Evolutionary conservation across 768 basidiomycete species (phyloP).

Genomic region (Lactarius deliciosus): DNA sequence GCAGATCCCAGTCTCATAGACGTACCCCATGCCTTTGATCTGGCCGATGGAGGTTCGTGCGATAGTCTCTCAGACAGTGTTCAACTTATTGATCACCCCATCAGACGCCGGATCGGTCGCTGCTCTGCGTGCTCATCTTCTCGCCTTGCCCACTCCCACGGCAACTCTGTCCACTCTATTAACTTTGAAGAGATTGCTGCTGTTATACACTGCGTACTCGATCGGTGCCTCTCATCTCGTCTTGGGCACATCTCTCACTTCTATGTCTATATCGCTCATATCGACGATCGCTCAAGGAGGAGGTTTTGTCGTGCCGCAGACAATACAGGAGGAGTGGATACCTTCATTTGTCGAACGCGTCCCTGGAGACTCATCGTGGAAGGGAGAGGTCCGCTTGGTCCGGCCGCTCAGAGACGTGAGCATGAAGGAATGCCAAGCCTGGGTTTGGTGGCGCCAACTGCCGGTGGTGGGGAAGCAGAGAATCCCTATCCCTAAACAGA

Average conservation of each 20-base stretch:
- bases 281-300: conserved; percentile 74
- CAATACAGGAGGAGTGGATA: conserved; percentile 71
- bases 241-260: conserved; percentile 77
- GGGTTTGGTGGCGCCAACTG: conserved; percentile 71
- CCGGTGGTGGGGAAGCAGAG: conserved; percentile 50
- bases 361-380: conserved; percentile 20
- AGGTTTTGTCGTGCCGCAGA: conserved; percentile 67
- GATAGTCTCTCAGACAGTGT: neutral
- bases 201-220: conserved; percentile 62
- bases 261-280: conserved; percentile 70
- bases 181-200: conserved; percentile 61
- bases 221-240: conserved; percentile 70
- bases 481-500: conserved; percentile 49
- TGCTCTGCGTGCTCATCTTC: conserved; percentile 52
- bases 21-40: conserved; percentile 43
- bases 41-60: conserved; percentile 52
- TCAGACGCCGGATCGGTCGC: conserved; percentile 31
- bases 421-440: conserved; percentile 76
- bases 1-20: conserved; percentile 27
- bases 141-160: conserved; percentile 71
- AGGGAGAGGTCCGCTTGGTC: conserved; percentile 48
- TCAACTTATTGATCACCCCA: conserved; percentile 19
- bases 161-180: conserved; percentile 60
- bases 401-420: conserved; percentile 72
- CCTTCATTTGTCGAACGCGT: conserved; percentile 31